These are phyloP conservation scores for Licmophora abbreviata DNA, from an alignment of 108 stramenopile species.

Conservation along the genomic window DNA sequence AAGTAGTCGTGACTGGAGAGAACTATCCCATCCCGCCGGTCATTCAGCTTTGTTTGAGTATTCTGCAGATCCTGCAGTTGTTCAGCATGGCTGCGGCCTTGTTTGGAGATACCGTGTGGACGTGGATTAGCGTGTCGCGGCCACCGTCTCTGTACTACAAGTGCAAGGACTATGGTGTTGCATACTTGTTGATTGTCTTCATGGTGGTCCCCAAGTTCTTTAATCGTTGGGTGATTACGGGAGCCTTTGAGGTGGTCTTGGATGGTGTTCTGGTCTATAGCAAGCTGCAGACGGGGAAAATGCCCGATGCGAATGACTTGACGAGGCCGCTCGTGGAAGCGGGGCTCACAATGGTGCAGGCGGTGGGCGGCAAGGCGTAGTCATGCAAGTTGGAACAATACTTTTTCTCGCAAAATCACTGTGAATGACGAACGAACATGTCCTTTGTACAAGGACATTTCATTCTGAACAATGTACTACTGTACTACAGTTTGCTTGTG, in stretches of 20 bases:
- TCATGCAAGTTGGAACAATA: too few relatives aligned
- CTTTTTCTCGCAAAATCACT: too few relatives aligned
- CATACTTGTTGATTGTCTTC: slow-evolving; percentile 36
- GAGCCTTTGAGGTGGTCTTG: slow-evolving; percentile 75
- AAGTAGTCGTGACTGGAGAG: slow-evolving; percentile 44
- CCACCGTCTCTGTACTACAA: slow-evolving; percentile 27
- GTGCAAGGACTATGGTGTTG: slow-evolving; percentile 44
- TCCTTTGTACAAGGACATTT: too few relatives aligned
- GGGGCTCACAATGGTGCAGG: slow-evolving; percentile 9
- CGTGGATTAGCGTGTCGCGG: slow-evolving; percentile 21
- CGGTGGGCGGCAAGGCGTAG: too few relatives aligned
- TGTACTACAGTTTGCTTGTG: too few relatives aligned
- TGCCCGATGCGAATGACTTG: slow-evolving; percentile 46
- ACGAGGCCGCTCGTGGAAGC: slow-evolving; percentile 22
- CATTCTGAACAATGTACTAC: too few relatives aligned
- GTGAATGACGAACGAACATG: too few relatives aligned
- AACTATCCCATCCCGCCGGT: slow-evolving; percentile 59
- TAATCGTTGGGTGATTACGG: slow-evolving; percentile 32
- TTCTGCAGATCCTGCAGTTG: slow-evolving; percentile 36
- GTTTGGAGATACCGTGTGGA: slow-evolving; percentile 37
- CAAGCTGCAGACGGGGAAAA: slow-evolving; percentile 44
- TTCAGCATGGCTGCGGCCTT: slow-evolving; percentile 32
- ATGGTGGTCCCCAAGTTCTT: slow-evolving; percentile 54
- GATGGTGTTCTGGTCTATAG: slow-evolving; percentile 43
- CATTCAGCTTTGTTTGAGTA: slow-evolving; percentile 23